Evolutionary conservation across 2,329 filamentous ascomycete species (phyloP).

Genomic region (Paraphoma chrysanthemicola): DNA sequence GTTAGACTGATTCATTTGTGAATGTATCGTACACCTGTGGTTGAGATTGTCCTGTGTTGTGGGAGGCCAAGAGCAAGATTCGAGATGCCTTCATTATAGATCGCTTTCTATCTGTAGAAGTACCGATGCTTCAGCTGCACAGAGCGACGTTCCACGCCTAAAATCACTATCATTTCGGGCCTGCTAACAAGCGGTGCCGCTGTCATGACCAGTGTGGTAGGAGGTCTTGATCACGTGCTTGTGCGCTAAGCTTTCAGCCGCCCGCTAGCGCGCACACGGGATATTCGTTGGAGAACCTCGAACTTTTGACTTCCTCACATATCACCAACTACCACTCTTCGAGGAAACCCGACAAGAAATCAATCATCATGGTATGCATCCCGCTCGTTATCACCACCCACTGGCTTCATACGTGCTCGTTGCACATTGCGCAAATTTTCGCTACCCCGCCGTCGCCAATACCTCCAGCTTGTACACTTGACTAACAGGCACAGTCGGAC

Average conservation of each 20-base stretch:
- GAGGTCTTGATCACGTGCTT: not conserved
- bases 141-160: no score
- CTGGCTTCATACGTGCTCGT: not conserved
- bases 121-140: no score
- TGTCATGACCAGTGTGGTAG: no score
- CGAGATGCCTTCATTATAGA: no score
- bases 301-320: constrained; percentile 19
- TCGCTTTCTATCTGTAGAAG: no score
- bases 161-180: no score
- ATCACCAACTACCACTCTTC: constrained; percentile 46
- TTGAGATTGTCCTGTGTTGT: no score
- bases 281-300: constrained; percentile 22
- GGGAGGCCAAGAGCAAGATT: no score
- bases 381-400: constrained; percentile 5
- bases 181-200: no score
- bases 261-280: constrained; percentile 17
- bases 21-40: not conserved
- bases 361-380: constrained; percentile 50
- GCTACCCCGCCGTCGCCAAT: not conserved
- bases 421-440: not conserved
- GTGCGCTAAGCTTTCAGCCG: constrained; percentile 13
- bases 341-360: constrained; percentile 53
- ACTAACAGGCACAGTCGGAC: constrained; percentile 77
- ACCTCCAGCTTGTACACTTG: constrained; percentile 1
- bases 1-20: not conserved